Base-by-base conservation (phyloP, 2,329 filamentous ascomycete species). In the Aureobasidium sp. region DNA sequence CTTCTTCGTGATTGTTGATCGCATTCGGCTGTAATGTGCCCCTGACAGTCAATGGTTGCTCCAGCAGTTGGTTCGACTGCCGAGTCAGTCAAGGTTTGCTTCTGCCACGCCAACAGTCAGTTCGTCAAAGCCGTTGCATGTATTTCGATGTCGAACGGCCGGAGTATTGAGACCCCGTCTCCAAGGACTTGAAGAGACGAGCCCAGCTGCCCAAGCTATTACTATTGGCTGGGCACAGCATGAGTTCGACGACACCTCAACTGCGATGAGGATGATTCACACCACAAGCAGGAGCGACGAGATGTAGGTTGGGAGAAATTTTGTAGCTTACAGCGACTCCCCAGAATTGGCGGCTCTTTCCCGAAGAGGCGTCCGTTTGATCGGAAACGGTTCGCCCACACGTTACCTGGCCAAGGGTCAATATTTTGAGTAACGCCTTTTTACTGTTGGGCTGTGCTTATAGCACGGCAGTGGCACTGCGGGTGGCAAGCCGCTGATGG, bases 401-500 rank as follows among this genome's bases (percentile, higher is more conserved):
- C 27, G 46, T 52, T 39, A n/a, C 26, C 37, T 27, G 36, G 47
- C 56, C 56, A 60, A 42, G 29, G 34, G 17, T 13, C 46, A 61
- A 61, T 61, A 51, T 61, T 32, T 51, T 27, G 37, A 13, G 23
- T 27, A 61, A 61, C 57, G 57, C n/a, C 57, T 52, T 61, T 52
- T 17, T 52, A 58, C 55, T 39, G 42, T 37, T 37, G 29, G 15
- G 37, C 26, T 36, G 32, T 20, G n/a, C 23, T 20, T 20, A 20
- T 37, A 3, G 29, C 29, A 34, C 41, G 41, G 27, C 27, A 46
- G 10, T 44, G 53, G 53, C 53, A 7, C 20, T 57, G 36, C 20
- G 27, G 26, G 37, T 61, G 47, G 47, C 47, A 61, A 61, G 57
- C 57, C 57, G n/a, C 29, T 8, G 20, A 34, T 26, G 47, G 57